Percentiles rank a stretch among this genome's conserved stretches.
phyloP scores from a whole-genome alignment of 768 basidiomycete species.

The Leccinum barrowsii region DNA sequence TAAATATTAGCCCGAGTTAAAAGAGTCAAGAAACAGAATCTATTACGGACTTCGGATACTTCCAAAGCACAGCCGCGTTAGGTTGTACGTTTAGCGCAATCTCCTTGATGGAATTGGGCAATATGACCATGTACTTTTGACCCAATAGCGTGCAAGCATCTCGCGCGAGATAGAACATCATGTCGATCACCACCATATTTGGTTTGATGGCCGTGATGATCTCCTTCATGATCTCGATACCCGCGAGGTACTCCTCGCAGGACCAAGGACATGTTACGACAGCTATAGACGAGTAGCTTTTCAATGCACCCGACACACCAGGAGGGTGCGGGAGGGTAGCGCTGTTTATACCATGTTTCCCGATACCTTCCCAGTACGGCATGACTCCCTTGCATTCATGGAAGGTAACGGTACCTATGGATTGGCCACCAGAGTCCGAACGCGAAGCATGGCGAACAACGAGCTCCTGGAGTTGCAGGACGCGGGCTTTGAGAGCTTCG shows the following conservation, averaged over 20 bases:
- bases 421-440: not conserved
- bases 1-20: not conserved
- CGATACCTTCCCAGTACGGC: not conserved
- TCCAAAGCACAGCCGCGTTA: constrained; percentile 1
- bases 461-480: constrained; percentile 8
- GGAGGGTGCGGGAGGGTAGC: not conserved
- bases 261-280: not conserved
- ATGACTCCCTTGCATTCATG: constrained; percentile 1
- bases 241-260: constrained; percentile 5
- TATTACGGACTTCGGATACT: constrained; percentile 6
- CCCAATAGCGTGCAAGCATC: constrained; percentile 6
- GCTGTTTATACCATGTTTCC: not conserved
- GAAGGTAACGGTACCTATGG: constrained; percentile 4
- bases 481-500: constrained; percentile 3
- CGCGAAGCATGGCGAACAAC: not conserved
- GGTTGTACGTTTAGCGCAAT: not conserved
- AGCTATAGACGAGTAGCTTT: not conserved
- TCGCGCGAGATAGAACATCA: not conserved
- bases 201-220: constrained; percentile 8
- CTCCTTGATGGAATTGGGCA: constrained; percentile 2
- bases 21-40: not conserved
- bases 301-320: constrained; percentile 3
- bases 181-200: constrained; percentile 1
- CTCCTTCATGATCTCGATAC: not conserved
- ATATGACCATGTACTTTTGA: constrained; percentile 6